Conservation (phyloP, 805 yeast species). For the Candida sanyiensis region DNA sequence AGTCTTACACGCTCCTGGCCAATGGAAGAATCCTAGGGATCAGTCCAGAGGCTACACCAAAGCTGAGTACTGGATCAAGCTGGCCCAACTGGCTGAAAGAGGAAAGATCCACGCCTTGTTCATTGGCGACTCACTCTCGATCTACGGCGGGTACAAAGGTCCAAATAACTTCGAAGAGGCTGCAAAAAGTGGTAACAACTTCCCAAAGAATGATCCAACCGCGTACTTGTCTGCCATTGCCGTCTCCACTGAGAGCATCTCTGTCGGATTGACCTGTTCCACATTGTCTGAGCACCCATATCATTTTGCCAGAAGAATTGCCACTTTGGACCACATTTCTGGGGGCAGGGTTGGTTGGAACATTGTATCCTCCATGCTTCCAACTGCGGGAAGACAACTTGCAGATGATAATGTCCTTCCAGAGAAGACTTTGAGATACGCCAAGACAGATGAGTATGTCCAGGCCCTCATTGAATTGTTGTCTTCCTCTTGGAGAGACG, state of each 20-base stretch:
- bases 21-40: constrained; percentile 22
- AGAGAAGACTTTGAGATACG: constrained; percentile 38
- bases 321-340: constrained; percentile 40
- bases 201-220: constrained; percentile 32
- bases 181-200: constrained; percentile 25
- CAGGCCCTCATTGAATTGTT: constrained; percentile 37
- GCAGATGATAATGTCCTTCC: constrained; percentile 33
- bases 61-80: constrained; percentile 34
- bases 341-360: constrained; percentile 46
- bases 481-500: constrained; percentile 41
- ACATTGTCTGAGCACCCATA: constrained; percentile 42
- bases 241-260: constrained; percentile 34
- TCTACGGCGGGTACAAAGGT: constrained; percentile 35
- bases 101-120: constrained; percentile 34
- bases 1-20: constrained; percentile 22
- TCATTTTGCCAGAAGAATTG: constrained; percentile 38
- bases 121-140: constrained; percentile 35
- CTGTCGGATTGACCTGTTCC: constrained; percentile 39
- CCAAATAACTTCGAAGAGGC: constrained; percentile 30
- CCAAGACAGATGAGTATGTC: constrained; percentile 38
- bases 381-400: constrained; percentile 39
- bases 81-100: constrained; percentile 34
- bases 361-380: constrained; percentile 38
- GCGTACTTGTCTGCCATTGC: constrained; percentile 35
- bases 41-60: constrained; percentile 18